Evolutionary conservation across 2,329 filamentous ascomycete species (phyloP).

Genomic region (Stylonectria norvegica): DNA sequence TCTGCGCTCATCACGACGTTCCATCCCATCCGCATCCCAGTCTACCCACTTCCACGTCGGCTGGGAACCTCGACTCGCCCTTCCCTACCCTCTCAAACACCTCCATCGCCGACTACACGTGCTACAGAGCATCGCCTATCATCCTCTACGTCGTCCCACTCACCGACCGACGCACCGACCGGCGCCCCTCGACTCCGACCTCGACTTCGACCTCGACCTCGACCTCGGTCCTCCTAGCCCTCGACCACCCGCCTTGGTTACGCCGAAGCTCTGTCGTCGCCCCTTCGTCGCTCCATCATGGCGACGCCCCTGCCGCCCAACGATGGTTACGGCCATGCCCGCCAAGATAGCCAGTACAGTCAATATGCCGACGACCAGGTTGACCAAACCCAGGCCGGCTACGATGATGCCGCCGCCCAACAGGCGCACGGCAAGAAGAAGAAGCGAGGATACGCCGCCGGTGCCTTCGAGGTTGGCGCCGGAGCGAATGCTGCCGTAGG

Average conservation of each 20-base stretch:
- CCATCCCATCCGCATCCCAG: constrained; percentile 17
- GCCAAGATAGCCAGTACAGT: constrained; percentile 39
- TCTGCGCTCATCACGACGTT: constrained; percentile 23
- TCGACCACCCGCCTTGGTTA: constrained; percentile 12
- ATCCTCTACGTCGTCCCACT: no score
- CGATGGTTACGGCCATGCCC: constrained; percentile 43
- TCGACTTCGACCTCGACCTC: neutral
- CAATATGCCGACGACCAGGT: constrained; percentile 35
- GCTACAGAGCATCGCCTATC: no score
- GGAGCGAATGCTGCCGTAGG: constrained; percentile 72
- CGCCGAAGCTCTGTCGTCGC: constrained; percentile 23
- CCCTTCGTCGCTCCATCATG: constrained; percentile 42
- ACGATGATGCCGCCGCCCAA: constrained; percentile 30
- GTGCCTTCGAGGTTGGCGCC: constrained; percentile 87
- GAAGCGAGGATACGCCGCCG: constrained; percentile 90
- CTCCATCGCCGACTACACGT: neutral
- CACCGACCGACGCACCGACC: constrained; percentile 10
- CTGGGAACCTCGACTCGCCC: constrained; percentile 13
- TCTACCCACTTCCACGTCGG: constrained; percentile 17
- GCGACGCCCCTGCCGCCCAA: constrained; percentile 49
- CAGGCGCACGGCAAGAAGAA: constrained; percentile 64
- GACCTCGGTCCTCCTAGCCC: constrained; percentile 2
- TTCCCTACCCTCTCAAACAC: constrained; percentile 3
- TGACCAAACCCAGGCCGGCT: constrained; percentile 39
- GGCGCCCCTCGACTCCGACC: neutral